phyloP scores from a whole-genome alignment of 2,329 filamentous ascomycete genomes.

The Colletotrichum sansevieriae region DNA sequence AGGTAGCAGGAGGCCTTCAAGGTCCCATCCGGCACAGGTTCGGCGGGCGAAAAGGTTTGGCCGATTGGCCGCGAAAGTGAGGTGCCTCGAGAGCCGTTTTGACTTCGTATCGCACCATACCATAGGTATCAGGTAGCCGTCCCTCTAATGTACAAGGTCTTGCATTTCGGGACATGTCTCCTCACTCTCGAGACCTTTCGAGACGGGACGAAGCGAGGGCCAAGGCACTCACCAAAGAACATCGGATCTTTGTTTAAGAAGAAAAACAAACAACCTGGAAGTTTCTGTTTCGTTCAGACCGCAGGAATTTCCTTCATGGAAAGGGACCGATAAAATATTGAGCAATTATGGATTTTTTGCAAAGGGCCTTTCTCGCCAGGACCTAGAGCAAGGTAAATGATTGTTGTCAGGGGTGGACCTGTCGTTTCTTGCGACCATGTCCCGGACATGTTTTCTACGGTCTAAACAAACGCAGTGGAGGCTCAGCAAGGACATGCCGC shows the following conservation, averaged over 20 bases:
- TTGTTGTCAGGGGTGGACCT: slow-evolving; percentile 14
- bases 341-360: neutral
- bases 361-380: neutral
- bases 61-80: slow-evolving; percentile 12
- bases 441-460: slow-evolving; percentile 29
- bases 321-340: neutral
- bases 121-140: neutral
- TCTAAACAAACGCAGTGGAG: slow-evolving; percentile 32
- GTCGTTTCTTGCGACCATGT: slow-evolving; percentile 25
- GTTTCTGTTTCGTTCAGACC: slow-evolving; percentile 2
- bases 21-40: too few relatives aligned
- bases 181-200: slow-evolving; percentile 22
- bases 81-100: neutral
- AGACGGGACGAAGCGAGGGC: slow-evolving; percentile 36
- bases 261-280: neutral
- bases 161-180: slow-evolving; percentile 16
- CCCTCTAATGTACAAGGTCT: slow-evolving; percentile 18
- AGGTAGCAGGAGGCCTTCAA: too few relatives aligned
- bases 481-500: slow-evolving; percentile 20
- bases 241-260: slow-evolving; percentile 18
- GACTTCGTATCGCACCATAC: neutral
- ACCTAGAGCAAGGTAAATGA: neutral
- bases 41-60: slow-evolving; percentile 8
- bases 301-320: slow-evolving; percentile 26
- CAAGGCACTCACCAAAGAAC: slow-evolving; percentile 10